Conservation (phyloP, 148 eudicot species). For the Cornus controversa region DNA sequence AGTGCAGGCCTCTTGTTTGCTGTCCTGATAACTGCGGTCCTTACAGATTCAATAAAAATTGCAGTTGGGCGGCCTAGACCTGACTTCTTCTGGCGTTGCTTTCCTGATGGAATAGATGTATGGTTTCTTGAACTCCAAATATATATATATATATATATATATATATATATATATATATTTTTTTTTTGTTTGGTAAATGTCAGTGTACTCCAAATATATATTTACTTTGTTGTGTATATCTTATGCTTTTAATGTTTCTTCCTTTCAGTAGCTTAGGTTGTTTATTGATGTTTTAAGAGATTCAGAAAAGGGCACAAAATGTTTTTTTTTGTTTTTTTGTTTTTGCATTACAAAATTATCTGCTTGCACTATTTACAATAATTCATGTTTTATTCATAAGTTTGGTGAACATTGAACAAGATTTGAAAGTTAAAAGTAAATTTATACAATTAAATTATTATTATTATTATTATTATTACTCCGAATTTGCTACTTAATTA, state of each 20-base stretch:
- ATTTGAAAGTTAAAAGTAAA: background rate
- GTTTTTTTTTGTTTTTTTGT: background rate
- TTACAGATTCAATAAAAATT: slow-evolving; percentile 87
- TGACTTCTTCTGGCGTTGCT: slow-evolving; percentile 94
- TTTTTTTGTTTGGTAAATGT: too few species aligned
- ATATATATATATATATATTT: background rate
- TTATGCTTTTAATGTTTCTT: background rate
- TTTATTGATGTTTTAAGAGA: background rate
- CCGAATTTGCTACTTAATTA: background rate
- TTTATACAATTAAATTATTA: background rate
- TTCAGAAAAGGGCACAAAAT: background rate
- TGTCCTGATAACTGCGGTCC: slow-evolving; percentile 64
- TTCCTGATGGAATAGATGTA: slow-evolving; percentile 79
- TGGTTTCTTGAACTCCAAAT: background rate
- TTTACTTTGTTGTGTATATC: background rate
- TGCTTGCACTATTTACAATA: background rate
- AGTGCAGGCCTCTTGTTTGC: slow-evolving; percentile 63
- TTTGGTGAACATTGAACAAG: background rate
- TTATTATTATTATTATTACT: background rate
- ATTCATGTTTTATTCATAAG: background rate
- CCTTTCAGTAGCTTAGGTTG: background rate
- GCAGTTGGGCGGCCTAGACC: slow-evolving; percentile 95
- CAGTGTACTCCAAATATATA: background rate
- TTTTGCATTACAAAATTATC: background rate
- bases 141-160: background rate